Percentiles rank a stretch among this genome's conserved stretches.
Evolutionary conservation across 768 basidiomycete species (phyloP).

Genomic region (Pleurotus platypus): DNA sequence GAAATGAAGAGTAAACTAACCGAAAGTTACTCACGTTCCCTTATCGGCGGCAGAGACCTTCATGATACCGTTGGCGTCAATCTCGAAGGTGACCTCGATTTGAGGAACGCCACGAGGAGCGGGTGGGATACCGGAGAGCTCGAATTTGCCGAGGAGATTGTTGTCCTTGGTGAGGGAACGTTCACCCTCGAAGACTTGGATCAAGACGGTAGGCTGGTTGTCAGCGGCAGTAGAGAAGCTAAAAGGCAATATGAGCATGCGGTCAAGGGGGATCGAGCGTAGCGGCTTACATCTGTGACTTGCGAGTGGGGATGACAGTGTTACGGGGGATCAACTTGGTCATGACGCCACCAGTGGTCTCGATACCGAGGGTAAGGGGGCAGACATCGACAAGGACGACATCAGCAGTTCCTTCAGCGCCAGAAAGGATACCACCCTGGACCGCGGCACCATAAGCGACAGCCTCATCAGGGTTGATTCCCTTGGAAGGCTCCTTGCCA

Average conservation of each 20-base stretch:
- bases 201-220: constrained; percentile 92
- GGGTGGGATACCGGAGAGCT: constrained; percentile 88
- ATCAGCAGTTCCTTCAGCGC: constrained; percentile 86
- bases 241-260: constrained; percentile 20
- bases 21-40: constrained; percentile 65
- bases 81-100: constrained; percentile 95
- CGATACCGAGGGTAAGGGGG: constrained; percentile 97
- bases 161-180: constrained; percentile 97
- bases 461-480: constrained; percentile 99
- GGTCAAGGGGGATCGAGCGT: not conserved
- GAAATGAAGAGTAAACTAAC: not conserved
- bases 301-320: constrained; percentile 97
- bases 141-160: constrained; percentile 96
- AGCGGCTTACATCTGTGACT: constrained; percentile 76
- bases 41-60: constrained; percentile 91
- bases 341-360: constrained; percentile 98
- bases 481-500: constrained; percentile 95
- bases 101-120: constrained; percentile 96
- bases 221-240: constrained; percentile 83
- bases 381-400: constrained; percentile 95
- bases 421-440: constrained; percentile 96
- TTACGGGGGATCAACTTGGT: constrained; percentile 97
- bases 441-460: constrained; percentile 99
- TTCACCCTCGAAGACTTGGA: constrained; percentile 98
- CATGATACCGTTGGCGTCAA: constrained; percentile 94